These are phyloP conservation scores for Toxoplasma gondii DNA, from an alignment of 169 alveolate genomes.

Conservation along the genomic window DNA sequence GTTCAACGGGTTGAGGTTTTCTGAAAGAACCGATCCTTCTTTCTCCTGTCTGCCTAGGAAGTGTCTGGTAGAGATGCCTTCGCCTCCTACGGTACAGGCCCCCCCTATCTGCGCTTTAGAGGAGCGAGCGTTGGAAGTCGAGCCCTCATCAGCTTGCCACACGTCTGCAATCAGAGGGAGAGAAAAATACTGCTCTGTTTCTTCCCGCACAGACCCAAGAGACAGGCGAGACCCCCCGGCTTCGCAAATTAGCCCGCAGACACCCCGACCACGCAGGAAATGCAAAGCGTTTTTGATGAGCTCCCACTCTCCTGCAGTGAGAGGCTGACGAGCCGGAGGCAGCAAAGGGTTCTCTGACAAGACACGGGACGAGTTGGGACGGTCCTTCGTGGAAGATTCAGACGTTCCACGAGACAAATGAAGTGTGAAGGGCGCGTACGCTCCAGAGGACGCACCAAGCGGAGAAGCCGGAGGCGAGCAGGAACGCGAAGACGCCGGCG, in stretches of 20 bases:
- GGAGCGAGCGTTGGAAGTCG: no score
- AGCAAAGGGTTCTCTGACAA: not conserved
- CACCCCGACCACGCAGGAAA: not conserved
- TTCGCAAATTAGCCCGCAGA: slow-evolving; percentile 2
- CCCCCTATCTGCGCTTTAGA: no score
- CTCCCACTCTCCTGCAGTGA: not conserved
- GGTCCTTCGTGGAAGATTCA: slow-evolving; percentile 42
- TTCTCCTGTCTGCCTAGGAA: no score
- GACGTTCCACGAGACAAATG: slow-evolving; percentile 11
- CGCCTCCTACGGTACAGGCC: no score
- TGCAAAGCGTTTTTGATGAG: not conserved
- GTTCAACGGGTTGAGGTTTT: not conserved
- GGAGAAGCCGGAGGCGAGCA: not conserved
- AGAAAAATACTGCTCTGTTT: not conserved
- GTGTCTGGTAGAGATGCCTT: no score
- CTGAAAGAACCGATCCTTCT: no score
- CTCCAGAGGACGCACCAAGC: not conserved
- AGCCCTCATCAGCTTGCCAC: not conserved
- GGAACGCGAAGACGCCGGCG: not conserved
- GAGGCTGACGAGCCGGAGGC: slow-evolving; percentile 7
- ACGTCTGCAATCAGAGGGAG: not conserved
- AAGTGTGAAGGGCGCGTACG: not conserved
- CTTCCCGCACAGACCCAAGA: not conserved
- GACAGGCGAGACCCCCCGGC: not conserved
- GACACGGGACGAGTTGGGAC: not conserved